Conservation (phyloP, 179 eudicot genomes). For the Gypsophila paniculata region DNA sequence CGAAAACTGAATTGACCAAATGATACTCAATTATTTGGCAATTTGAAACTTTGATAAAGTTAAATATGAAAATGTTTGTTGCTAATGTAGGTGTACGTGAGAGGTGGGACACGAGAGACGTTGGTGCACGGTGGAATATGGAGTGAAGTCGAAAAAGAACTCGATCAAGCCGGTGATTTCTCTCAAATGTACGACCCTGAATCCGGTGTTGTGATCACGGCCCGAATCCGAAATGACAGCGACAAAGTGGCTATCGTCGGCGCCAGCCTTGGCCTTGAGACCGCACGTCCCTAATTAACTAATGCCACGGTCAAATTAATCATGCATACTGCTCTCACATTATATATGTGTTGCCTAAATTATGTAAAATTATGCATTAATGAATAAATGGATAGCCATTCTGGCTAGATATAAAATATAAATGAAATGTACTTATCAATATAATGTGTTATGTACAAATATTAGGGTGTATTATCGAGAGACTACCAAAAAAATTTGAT, state of each 20-base stretch:
- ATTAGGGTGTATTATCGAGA: too few relatives aligned
- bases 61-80: too few relatives aligned
- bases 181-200: not conserved
- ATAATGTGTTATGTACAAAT: too few relatives aligned
- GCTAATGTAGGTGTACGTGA: slow-evolving; percentile 21
- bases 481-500: too few relatives aligned
- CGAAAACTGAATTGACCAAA: too few relatives aligned
- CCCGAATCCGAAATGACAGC: not conserved
- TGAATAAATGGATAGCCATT: too few relatives aligned
- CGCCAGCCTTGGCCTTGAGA: not conserved
- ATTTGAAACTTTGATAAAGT: too few relatives aligned
- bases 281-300: not conserved
- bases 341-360: not conserved
- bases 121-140: slow-evolving; percentile 5
- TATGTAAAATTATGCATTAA: too few relatives aligned
- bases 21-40: too few relatives aligned
- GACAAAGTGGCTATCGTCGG: slow-evolving; percentile 10
- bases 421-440: too few relatives aligned
- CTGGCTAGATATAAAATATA: too few relatives aligned
- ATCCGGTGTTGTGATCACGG: slow-evolving; percentile 14
- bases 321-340: not conserved
- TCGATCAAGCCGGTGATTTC: not conserved
- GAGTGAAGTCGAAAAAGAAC: slow-evolving; percentile 15
- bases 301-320: not conserved
- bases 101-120: slow-evolving; percentile 6